Evolutionary conservation across 2,329 filamentous ascomycete species (phyloP), one percentile per base, ranked within the genome.

Genomic region (Cyclaneusma minus): DNA sequence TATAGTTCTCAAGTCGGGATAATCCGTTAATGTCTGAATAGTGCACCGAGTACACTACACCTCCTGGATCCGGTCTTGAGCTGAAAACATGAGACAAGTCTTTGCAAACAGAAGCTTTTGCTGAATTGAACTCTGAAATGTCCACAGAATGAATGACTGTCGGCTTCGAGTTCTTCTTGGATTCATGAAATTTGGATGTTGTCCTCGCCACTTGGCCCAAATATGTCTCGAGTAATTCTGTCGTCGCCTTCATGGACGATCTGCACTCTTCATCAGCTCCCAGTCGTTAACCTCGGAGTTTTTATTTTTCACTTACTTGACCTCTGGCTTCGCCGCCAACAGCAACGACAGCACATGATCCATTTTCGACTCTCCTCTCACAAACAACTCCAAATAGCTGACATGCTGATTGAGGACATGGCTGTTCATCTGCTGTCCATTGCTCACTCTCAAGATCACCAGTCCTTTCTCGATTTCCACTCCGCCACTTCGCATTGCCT

Each of bases 21-120:
- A 43, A 29, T 8, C 40, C 40, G 29, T 43, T 43, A 16, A 39
- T 30, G 27, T 41, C 37, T 3, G 39, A 31, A 27, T 26, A 40
- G 28, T 43, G 40, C 10, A 40, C 25, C 1, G 40, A 41, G 23
- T 38, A 39, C 13, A 43, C 32, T 2, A 28, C 16, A 5, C 35
- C 24, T 12, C 24, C 29, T 1, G 8, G 13, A 12, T 27, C 9
- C 9, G 24, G 22, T 16, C 16, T 30, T 11, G 33, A 35, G 15
- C 27, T 25, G 6, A 43, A 25, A 6, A 41, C 27, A 16, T 29
- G 25, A 13, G 21, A 22, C n/a, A 43, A 22, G 19, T 43, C 40
- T 21, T 32, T 37, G 12, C 35, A 31, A 6, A 43, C 29, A 5
- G 40, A 31, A 6, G 12, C 13, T 18, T 40, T 40, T 11, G 35